Conservation (phyloP, 768 basidiomycete genomes). For the Tremella fuciformis region DNA sequence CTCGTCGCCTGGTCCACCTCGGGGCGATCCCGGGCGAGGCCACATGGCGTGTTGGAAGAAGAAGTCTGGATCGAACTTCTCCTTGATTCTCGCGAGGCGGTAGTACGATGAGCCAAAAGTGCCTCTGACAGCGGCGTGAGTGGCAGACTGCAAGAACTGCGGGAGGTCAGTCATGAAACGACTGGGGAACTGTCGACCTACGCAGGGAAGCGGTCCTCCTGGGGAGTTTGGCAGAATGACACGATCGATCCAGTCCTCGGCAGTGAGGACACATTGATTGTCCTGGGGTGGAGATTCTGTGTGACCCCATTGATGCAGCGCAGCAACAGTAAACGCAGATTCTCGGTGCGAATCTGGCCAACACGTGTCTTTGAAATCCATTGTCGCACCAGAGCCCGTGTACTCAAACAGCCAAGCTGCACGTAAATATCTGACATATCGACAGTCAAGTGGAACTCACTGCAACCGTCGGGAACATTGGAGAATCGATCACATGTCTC, state of each 20-base stretch:
- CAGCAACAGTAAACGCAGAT: constrained; percentile 78
- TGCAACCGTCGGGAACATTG: constrained; percentile 83
- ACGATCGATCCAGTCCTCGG: constrained; percentile 82
- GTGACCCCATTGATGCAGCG: constrained; percentile 90
- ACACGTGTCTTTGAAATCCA: constrained; percentile 67
- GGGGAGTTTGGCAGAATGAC: constrained; percentile 68
- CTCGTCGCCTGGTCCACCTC: not conserved
- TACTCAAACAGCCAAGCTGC: constrained; percentile 86
- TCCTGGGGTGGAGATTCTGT: constrained; percentile 62
- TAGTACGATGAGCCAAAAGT: constrained; percentile 70
- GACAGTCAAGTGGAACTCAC: constrained; percentile 58
- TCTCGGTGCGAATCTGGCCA: constrained; percentile 75
- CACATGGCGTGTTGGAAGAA: constrained; percentile 77
- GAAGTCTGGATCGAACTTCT: constrained; percentile 69
- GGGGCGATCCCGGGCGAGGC: constrained; percentile 55
- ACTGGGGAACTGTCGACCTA: constrained; percentile 56
- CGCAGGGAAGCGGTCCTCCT: constrained; percentile 81
- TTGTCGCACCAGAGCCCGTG: constrained; percentile 69
- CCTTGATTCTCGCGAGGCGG: constrained; percentile 68
- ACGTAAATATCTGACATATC: not conserved
- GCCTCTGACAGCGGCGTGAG: constrained; percentile 31
- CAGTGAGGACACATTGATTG: constrained; percentile 72
- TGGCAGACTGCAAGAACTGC: constrained; percentile 48
- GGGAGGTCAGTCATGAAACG: not conserved
- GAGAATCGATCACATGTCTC: constrained; percentile 77